Percentiles rank a stretch among this genome's conserved stretches.
Evolutionary conservation across 164 flowering plant genomes (phyloP).

Genomic region (Umbellularia californica): DNA sequence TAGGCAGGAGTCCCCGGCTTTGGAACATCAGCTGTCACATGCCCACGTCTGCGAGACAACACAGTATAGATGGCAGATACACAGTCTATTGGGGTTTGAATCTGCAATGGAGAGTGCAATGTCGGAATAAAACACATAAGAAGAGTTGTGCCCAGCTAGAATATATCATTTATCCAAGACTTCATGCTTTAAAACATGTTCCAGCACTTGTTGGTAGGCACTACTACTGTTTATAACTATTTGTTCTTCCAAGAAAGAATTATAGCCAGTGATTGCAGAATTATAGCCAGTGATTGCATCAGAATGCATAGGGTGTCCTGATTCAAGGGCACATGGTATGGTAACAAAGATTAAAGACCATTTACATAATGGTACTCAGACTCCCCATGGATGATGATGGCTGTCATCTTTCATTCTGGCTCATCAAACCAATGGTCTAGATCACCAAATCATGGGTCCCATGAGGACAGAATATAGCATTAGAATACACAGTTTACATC

Average conservation of each 20-base stretch:
- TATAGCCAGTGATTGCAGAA: background rate
- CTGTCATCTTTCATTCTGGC: too few species aligned
- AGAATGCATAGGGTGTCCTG: background rate
- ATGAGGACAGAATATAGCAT: background rate
- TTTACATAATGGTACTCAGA: background rate
- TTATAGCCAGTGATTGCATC: background rate
- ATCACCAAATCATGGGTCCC: background rate
- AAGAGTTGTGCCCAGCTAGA: too few species aligned
- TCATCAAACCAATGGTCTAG: background rate
- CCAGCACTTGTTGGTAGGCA: background rate
- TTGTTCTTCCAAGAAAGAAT: background rate
- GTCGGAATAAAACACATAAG: background rate
- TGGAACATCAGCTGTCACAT: slow-evolving; percentile 93
- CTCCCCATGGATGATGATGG: too few species aligned
- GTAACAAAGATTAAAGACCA: background rate
- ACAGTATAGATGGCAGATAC: slow-evolving; percentile 95
- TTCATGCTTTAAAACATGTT: background rate
- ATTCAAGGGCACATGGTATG: background rate
- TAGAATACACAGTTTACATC: background rate
- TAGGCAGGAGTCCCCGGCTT: slow-evolving; percentile 98
- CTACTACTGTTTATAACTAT: background rate
- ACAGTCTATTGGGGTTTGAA: slow-evolving; percentile 98
- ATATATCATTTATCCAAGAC: too few species aligned
- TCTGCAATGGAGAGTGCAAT: slow-evolving; percentile 41
- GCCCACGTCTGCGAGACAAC: slow-evolving; percentile 96